Evolutionary conservation across 108 stramenopile genomes (phyloP).

Genomic region (Nitzschia sp.): DNA sequence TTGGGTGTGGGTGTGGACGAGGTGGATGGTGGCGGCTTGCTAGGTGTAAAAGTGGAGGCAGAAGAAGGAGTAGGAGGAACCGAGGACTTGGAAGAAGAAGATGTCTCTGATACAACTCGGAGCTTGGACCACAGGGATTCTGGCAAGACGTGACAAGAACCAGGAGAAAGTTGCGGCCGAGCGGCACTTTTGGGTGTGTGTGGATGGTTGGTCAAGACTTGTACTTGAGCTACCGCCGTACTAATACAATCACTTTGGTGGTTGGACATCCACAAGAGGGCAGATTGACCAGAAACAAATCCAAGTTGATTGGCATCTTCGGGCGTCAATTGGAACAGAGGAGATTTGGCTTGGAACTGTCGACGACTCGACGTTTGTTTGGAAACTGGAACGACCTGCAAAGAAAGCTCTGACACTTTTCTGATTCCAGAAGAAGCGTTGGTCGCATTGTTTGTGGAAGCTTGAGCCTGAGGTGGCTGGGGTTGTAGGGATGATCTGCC

Average conservation of each 20-base stretch:
- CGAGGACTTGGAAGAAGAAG: neutral
- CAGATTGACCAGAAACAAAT: slow-evolving; percentile 7
- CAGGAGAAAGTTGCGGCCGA: slow-evolving; percentile 16
- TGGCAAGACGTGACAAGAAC: slow-evolving; percentile 35
- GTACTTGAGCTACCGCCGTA: slow-evolving; percentile 7
- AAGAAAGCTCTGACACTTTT: neutral
- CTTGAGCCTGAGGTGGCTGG: neutral
- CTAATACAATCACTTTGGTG: neutral
- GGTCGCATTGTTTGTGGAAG: neutral
- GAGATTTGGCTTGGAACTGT: slow-evolving; percentile 1
- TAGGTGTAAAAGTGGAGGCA: neutral
- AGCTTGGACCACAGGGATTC: too few species aligned
- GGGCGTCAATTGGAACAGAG: slow-evolving; percentile 13
- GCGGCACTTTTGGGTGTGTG: neutral
- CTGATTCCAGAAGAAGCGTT: neutral
- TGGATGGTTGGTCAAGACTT: slow-evolving; percentile 1
- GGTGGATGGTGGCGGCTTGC: neutral
- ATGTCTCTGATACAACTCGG: slow-evolving; percentile 12
- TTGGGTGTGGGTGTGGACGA: neutral
- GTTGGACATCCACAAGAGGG: slow-evolving; percentile 17
- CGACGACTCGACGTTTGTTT: slow-evolving; percentile 6
- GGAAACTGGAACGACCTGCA: slow-evolving; percentile 7
- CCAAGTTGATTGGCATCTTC: slow-evolving; percentile 30
- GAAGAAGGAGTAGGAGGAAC: neutral
- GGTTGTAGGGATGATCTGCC: slow-evolving; percentile 17